Conservation (phyloP, 371 early-diverging fungal genomes). For the Syncephalis fuscata region DNA sequence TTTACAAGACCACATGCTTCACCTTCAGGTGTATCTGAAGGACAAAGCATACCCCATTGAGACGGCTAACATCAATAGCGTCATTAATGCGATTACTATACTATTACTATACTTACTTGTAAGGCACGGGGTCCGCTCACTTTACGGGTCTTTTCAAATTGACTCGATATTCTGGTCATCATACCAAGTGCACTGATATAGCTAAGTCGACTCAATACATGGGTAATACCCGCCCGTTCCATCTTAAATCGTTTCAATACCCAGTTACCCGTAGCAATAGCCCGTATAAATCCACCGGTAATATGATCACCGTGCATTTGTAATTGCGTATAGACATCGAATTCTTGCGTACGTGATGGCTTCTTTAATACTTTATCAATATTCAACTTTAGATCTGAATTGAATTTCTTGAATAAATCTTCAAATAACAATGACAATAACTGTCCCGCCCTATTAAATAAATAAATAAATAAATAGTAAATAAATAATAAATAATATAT, state of each 20-base stretch:
- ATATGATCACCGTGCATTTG: constrained; percentile 79
- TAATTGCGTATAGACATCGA: constrained; percentile 86
- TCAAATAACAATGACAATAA: constrained; percentile 96
- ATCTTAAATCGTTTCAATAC: constrained; percentile 99
- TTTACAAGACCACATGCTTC: constrained; percentile 99
- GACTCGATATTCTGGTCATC: constrained; percentile 98
- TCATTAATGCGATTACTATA: constrained; percentile 1
- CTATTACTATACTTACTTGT: constrained; percentile 28
- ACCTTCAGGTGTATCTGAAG: constrained; percentile 99
- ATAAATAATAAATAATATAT: constrained; percentile 1
- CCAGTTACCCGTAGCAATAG: constrained; percentile 99
- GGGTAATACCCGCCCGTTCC: constrained; percentile 99
- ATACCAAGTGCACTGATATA: constrained; percentile 98
- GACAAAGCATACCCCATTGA: constrained; percentile 98
- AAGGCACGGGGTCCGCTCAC: constrained; percentile 97
- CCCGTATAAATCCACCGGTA: constrained; percentile 88
- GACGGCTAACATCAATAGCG: constrained; percentile 48
- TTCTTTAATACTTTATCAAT: constrained; percentile 91
- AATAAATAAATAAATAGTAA: background rate
- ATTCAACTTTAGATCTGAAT: constrained; percentile 72
- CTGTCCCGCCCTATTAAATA: constrained; percentile 77
- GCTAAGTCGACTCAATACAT: constrained; percentile 90
- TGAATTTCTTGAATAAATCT: constrained; percentile 98
- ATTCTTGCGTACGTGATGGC: constrained; percentile 82
- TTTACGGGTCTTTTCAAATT: constrained; percentile 99